Base-by-base conservation (phyloP, 176 grass and related monocot species). In the Saccharum spontaneum region DNA sequence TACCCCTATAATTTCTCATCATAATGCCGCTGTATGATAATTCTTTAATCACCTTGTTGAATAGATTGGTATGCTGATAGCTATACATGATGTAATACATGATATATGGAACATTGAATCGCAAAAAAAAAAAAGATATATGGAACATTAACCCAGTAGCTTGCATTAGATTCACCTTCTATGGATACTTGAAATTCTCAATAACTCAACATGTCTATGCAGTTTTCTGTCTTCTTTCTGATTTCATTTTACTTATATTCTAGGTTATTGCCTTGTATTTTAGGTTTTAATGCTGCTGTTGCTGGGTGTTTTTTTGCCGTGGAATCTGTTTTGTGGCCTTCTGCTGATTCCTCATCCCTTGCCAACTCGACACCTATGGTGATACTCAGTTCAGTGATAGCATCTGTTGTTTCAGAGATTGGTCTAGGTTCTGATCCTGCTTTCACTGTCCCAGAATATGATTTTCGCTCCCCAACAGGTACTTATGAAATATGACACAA, bases 251-350 rank as follows among this genome's bases (percentile, higher is more conserved):
- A 83, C 86, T 94, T 89, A 94, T 85, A 87, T 82, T 87, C 74
- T 87, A 88, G 81, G 77, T 76, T 57, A 86, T 85, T 90, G 79
- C 73, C 65, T 77, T 92, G 73, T 83, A 80, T 91, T 92, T 71
- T 95, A 98, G 96, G 96, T 98, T 98, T 98, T 77, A 98, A 89
- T 86, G 96, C 96, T 73, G 91, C 96, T 88, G 93, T 98, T 81
- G 80, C 93, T 79, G 96, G 96, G 45, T 98, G 96, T n/a, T 95
- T 98, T 82, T 98, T 98, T 55, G 93, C 91, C 6, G 91, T 95
- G 87, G 96, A 98, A 84, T 98, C 96, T 76, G 93, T 98, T 77
- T 86, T 98, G 57, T 98, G 93, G 96, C 96, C 91, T 85, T 85
- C 93, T 72, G 16, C 75, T 1, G 89, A 92, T 73, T 78, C 93